Evolutionary conservation across 2,329 filamentous ascomycete genomes (phyloP), one percentile per base, ranked within the genome.

Genomic region (Cladophialophora psammophila): DNA sequence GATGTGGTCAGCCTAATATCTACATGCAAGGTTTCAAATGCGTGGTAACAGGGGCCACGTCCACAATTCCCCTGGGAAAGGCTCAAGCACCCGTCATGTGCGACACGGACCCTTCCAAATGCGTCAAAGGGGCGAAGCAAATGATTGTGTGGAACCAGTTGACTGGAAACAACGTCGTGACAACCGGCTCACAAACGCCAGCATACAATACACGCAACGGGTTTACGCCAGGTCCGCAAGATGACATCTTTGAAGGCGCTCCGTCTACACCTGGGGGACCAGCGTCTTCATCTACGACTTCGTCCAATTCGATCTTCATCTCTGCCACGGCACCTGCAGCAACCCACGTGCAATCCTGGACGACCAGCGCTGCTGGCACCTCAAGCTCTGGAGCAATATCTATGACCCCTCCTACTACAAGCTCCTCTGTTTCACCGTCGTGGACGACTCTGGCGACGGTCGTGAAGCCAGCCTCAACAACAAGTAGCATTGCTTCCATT

Each of bases 11-110:
- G 65, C 71, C 76, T 3, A 80, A 80, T 56, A 79, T 80, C 76
- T 81, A 85, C 69, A 85, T 85, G 83, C 79, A 82, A 65, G 82
- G 81, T 56, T 81, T 80, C 72, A 80, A 80, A 53, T 85, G 83
- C 75, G 82, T 80, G 15, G 81, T 85, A 52, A 83, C 80, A 1
- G 77, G 77, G 26, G 79, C 79, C 13, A 80, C 76, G 5, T 81
- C 80, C 0, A 79, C 77, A 18, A 78, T 75, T 48, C 76, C 72
- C 5, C 74, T 84, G n/a, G 81, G 80, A 26, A 71, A 75, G 13
- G 80, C 82, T 3, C 76, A 80, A 66, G 68, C 77, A 1, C 79
- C 83, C 0, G 77, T 78, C 0, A 82, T 80, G 71, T 85, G 83
- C 72, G 76, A 72, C 5, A 77, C 79, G 18, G 76, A 83, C 40